Evolutionary conservation across 1,284 basidiomycete genomes (phyloP).

Genomic region (Blastosporella zonata): DNA sequence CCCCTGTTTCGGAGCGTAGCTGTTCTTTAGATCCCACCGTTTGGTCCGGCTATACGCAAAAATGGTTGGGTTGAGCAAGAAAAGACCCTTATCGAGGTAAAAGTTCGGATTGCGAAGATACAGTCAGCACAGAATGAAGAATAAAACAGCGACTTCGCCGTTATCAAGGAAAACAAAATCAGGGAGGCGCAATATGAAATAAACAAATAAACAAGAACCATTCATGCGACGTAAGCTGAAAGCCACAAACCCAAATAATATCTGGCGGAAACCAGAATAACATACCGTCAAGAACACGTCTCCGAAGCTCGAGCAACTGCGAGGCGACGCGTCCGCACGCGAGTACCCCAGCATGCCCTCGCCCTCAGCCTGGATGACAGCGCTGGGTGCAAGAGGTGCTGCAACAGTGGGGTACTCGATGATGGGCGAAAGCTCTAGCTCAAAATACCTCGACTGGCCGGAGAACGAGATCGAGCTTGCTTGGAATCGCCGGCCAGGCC

Average conservation of each 20-base stretch:
- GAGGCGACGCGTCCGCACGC: not conserved
- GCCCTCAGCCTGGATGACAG: slow-evolving; percentile 7
- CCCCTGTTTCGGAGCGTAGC: not conserved
- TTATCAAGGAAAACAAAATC: not conserved
- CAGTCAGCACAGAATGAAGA: too few species aligned
- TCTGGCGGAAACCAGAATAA: slow-evolving; percentile 11
- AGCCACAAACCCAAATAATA: not conserved
- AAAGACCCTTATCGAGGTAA: not conserved
- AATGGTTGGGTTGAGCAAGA: not conserved
- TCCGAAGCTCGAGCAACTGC: slow-evolving; percentile 28
- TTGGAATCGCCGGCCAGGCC: slow-evolving; percentile 9
- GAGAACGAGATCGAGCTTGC: slow-evolving; percentile 16
- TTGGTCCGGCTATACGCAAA: not conserved
- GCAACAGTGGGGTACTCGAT: slow-evolving; percentile 20
- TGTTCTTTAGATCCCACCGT: not conserved
- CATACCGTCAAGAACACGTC: slow-evolving; percentile 25
- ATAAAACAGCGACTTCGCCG: too few species aligned
- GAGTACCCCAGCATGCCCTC: slow-evolving; percentile 1
- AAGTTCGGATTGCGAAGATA: too few species aligned
- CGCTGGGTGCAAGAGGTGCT: slow-evolving; percentile 4
- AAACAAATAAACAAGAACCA: too few species aligned
- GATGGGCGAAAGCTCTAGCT: slow-evolving; percentile 29
- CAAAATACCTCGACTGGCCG: slow-evolving; percentile 24
- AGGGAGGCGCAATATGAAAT: not conserved
- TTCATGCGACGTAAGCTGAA: too few species aligned